phyloP scores from a whole-genome alignment of 129 eudicot genomes.

The Ambrosia trifida region DNA sequence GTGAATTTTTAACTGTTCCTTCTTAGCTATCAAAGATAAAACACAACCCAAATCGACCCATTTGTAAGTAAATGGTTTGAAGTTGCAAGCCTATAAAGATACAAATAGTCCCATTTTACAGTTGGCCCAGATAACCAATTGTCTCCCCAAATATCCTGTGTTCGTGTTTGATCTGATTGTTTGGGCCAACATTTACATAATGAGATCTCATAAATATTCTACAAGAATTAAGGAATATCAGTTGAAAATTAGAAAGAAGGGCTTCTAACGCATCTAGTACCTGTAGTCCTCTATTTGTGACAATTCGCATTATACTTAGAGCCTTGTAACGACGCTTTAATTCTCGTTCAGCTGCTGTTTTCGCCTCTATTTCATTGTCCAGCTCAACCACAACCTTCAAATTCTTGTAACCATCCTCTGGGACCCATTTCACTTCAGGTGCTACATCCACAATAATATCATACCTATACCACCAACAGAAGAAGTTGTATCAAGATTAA shows the following conservation, averaged over 20 bases:
- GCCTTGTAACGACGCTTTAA: constrained; percentile 76
- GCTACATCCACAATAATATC: constrained; percentile 84
- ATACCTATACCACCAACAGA: constrained; percentile 52
- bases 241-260: background rate
- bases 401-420: constrained; percentile 87
- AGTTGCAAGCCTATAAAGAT: background rate
- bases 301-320: constrained; percentile 68
- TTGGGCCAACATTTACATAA: too few species aligned
- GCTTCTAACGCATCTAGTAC: constrained; percentile 34
- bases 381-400: constrained; percentile 88
- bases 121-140: too few species aligned
- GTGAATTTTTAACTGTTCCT: background rate
- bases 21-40: background rate
- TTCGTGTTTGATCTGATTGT: too few species aligned
- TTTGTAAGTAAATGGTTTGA: background rate
- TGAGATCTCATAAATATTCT: background rate
- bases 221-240: background rate
- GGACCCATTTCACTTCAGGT: constrained; percentile 89
- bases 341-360: constrained; percentile 76
- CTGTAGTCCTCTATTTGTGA: constrained; percentile 85
- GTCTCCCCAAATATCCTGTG: too few species aligned
- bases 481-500: constrained; percentile 13
- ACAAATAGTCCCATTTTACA: constrained; percentile 6
- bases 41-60: background rate
- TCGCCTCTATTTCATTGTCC: constrained; percentile 87